Conservation (phyloP, 192 early-diverging fungal genomes). For the Coemansia sp. region DNA sequence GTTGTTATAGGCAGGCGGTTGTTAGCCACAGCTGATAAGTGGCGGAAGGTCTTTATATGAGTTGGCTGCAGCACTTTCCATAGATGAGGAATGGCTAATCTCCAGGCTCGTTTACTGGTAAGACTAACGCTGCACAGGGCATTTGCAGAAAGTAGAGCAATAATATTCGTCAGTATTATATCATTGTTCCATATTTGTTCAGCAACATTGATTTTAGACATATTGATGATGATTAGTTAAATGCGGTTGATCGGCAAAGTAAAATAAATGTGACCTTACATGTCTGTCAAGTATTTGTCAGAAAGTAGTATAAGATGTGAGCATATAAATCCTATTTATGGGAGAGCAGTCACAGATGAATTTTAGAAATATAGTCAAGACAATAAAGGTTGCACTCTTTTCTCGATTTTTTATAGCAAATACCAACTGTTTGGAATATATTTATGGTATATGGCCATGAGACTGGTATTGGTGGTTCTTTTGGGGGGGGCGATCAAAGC, state of each 20-base stretch:
- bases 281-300: no score
- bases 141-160: not conserved
- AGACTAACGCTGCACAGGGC: not conserved
- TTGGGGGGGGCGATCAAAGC: slow-evolving; percentile 56
- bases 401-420: not conserved
- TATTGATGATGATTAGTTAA: not conserved
- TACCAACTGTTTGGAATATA: not conserved
- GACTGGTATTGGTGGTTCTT: slow-evolving; percentile 28
- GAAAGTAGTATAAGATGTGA: no score
- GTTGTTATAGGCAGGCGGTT: not conserved
- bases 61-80: not conserved
- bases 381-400: no score
- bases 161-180: not conserved
- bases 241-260: no score
- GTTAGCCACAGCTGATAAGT: not conserved
- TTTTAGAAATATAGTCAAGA: no score
- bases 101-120: slow-evolving; percentile 1
- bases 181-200: not conserved
- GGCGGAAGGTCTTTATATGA: not conserved
- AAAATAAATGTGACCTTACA: no score
- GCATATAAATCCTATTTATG: no score
- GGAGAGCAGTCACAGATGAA: no score
- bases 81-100: not conserved
- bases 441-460: slow-evolving; percentile 6
- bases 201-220: not conserved